These are phyloP conservation scores for Fusarium metavorans DNA, from an alignment of 2,329 filamentous ascomycete species.

Conservation along the genomic window DNA sequence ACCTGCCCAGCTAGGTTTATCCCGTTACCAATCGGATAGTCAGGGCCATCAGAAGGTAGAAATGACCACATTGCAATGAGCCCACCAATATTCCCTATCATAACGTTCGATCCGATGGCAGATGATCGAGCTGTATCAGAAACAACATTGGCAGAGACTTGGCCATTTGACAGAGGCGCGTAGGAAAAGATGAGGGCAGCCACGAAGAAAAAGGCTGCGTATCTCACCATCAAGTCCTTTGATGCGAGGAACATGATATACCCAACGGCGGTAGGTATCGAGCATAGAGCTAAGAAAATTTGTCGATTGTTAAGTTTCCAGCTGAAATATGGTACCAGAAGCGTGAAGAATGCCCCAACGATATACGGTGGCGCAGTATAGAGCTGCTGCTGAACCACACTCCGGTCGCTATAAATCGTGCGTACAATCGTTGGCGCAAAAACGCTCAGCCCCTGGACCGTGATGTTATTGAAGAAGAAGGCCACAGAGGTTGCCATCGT, in stretches of 20 bases:
- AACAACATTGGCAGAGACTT: background rate
- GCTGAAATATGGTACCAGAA: background rate
- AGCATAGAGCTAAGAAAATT: background rate
- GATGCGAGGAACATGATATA: background rate
- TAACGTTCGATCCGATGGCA: background rate
- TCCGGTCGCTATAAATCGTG: background rate
- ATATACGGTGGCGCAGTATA: background rate
- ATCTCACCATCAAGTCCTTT: background rate
- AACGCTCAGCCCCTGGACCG: background rate
- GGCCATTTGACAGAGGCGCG: background rate
- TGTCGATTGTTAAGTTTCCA: background rate
- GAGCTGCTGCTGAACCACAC: background rate
- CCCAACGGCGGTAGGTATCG: background rate
- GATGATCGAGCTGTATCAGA: background rate
- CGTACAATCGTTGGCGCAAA: background rate
- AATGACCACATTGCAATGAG: background rate
- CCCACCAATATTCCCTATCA: background rate
- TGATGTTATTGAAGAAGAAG: background rate
- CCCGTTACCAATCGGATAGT: background rate
- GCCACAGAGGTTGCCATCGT: background rate
- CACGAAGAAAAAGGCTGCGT: background rate
- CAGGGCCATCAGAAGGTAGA: background rate
- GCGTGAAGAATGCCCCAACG: background rate
- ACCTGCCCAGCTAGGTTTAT: background rate
- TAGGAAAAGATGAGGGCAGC: background rate